Evolutionary conservation across 1,284 basidiomycete genomes (phyloP).

Genomic region (Coniferiporia weirii): DNA sequence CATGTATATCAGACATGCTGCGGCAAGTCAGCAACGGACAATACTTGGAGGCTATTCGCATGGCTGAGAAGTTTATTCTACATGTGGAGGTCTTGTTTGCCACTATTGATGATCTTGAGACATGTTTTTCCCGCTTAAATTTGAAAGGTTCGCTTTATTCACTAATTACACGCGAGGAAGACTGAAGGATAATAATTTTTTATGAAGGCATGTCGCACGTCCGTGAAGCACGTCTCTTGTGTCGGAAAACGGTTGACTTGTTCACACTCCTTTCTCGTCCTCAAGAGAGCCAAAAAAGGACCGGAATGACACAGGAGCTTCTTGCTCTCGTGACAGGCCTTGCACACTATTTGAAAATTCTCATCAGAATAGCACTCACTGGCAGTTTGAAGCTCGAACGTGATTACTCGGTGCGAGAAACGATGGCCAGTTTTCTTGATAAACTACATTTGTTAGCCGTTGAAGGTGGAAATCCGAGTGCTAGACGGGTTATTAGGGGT

Average conservation of each 20-base stretch:
- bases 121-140: slow-evolving; percentile 76
- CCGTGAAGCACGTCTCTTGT: slow-evolving; percentile 96
- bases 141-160: slow-evolving; percentile 66
- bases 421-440: slow-evolving; percentile 87
- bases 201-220: slow-evolving; percentile 91
- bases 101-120: slow-evolving; percentile 94
- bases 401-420: slow-evolving; percentile 77
- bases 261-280: slow-evolving; percentile 97
- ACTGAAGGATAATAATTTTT: not conserved
- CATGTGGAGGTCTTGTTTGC: slow-evolving; percentile 98
- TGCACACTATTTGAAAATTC: slow-evolving; percentile 98
- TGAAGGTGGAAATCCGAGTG: slow-evolving; percentile 79
- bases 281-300: slow-evolving; percentile 83
- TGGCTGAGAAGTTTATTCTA: slow-evolving; percentile 98
- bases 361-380: slow-evolving; percentile 96
- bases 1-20: slow-evolving; percentile 99
- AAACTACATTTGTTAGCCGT: slow-evolving; percentile 88
- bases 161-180: not conserved
- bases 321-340: slow-evolving; percentile 97
- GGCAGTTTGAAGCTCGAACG: slow-evolving; percentile 94
- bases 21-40: slow-evolving; percentile 94
- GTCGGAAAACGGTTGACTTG: slow-evolving; percentile 97
- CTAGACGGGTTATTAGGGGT: slow-evolving; percentile 62
- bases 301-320: slow-evolving; percentile 96
- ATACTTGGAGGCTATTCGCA: slow-evolving; percentile 93